Evolutionary conservation across 306 rosid genomes (phyloP), one percentile per base, ranked within the genome.

Genomic region (Luffa aegyptiaca): DNA sequence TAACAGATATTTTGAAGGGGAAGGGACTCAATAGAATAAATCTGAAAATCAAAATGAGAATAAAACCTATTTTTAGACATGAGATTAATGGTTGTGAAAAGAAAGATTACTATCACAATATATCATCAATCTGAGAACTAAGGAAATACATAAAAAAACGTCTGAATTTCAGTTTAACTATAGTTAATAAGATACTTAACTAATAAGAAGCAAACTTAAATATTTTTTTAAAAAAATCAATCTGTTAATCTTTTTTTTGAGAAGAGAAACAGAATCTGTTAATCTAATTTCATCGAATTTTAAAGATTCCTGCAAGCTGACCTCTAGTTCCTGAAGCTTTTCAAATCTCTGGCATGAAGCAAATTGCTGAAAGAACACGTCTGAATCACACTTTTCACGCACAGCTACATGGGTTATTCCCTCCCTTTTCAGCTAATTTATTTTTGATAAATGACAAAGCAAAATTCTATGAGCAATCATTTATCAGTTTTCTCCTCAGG

Each of bases 401-500:
- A 12, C 76, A 45, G 55, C 56, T 45, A 20, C 57, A 44, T 4
- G 35, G 75, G 11, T 18, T 66, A 18, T 70, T 70, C 36, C 26
- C 61, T 73, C 42, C 77, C 77, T 48, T 49, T 73, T 46, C 75
- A 69, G 55, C 53, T 69, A 44, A 42, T 44, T 21, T 18, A 36
- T 44, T 42, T 26, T n/a, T 13, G 26, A 73, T 31, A 73, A 73
- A 73, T 51, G 61, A 73, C 13, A 3, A 3, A 31, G 16, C 3
- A 6, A 46, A 44, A 4, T 41, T 41, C 8, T 69, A 9, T 41
- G 56, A 46, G 77, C 77, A 73, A 49, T 57, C 76, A 65, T 37
- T 75, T 20, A 16, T 87, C 80, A 26, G 79, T 63, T 71, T 44
- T 72, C 10, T 79, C 76, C 56, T 90, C 87, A 49, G 94, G 97